Base-by-base conservation (phyloP, 2,329 filamentous ascomycete genomes). In the Neofusicoccum parvum region DNA sequence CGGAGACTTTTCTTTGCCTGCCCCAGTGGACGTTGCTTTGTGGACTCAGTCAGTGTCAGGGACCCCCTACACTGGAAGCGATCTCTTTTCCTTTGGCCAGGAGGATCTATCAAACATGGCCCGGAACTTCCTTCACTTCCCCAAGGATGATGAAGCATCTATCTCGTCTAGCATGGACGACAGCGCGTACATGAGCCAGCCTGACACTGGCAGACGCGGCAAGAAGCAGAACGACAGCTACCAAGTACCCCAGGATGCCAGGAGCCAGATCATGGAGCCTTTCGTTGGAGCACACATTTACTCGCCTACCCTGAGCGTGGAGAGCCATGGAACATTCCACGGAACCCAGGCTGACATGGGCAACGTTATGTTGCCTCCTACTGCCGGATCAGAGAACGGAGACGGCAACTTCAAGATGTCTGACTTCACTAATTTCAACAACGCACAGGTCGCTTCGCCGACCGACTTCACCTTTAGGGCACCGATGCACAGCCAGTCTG, bases 181-280 rank as follows among this genome's bases (percentile, higher is more conserved):
- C 70, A 79, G 76, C 70, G 73, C 76, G 66, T 79, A 80, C 66
- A 74, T 78, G 64, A 79, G 77, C 70, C 76, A 78, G 70, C 73
- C 70, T 65, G 74, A 77, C 68, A 72, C 75, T 70, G 74, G 71
- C 72, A 72, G 72, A 71, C 72, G 72, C 66, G 71, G 71, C 68
- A 62, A 60, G 41, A 63, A 51, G 27, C 27, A 32, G 6, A 65
- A 53, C 36, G 41, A 37, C 12, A 37, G 34, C 20, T 65, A 60
- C 48, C 64, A 69, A 50, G 68, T 65, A 23, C 70, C 68, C 62
- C 75, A 76, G 70, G 74, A 78, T 12, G 71, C 67, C 67, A 72
- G 70, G 66, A 70, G 66, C 62, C 71, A 69, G 14, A 70, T 74
- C 68, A 71, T 69, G 67, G 73, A 70, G 62, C 71, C 73, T 27